These are phyloP conservation scores for Babesia sp. DNA, from an alignment of 169 alveolate genomes.

Conservation along the genomic window DNA sequence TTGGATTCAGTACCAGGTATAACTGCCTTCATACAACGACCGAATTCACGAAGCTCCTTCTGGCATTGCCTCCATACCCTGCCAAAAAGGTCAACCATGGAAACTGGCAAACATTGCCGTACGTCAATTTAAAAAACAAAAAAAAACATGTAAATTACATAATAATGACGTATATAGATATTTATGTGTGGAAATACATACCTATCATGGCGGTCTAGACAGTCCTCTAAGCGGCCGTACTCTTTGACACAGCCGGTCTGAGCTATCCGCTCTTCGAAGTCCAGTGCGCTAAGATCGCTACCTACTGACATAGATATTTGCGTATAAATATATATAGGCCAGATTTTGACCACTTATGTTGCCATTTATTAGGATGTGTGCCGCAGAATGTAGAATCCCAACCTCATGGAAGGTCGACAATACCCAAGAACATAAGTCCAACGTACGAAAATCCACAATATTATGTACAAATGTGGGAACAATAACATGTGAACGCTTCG, in stretches of 20 bases:
- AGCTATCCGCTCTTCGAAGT: constrained; percentile 66
- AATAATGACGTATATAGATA: too few species aligned
- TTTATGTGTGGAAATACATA: too few species aligned
- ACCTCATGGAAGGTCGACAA: not conserved
- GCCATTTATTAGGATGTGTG: not conserved
- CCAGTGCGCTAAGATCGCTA: constrained; percentile 11
- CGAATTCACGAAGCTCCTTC: constrained; percentile 55
- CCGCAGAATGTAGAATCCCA: not conserved
- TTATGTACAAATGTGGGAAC: not conserved
- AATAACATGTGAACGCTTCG: not conserved
- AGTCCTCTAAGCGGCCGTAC: constrained; percentile 63
- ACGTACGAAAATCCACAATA: not conserved
- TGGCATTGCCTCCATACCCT: constrained; percentile 73
- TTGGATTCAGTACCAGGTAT: not conserved
- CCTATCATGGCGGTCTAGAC: constrained; percentile 70
- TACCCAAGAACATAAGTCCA: not conserved
- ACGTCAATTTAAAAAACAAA: too few species aligned
- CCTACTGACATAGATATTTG: not conserved
- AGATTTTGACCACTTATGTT: not conserved
- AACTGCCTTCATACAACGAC: constrained; percentile 20
- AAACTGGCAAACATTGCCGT: not conserved
- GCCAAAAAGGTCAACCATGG: not conserved
- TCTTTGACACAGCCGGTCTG: constrained; percentile 65
- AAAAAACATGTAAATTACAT: too few species aligned
- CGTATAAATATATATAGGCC: not conserved